Base-by-base conservation (phyloP, 2,329 filamentous ascomycete species). In the Fusarium fujikuroi region DNA sequence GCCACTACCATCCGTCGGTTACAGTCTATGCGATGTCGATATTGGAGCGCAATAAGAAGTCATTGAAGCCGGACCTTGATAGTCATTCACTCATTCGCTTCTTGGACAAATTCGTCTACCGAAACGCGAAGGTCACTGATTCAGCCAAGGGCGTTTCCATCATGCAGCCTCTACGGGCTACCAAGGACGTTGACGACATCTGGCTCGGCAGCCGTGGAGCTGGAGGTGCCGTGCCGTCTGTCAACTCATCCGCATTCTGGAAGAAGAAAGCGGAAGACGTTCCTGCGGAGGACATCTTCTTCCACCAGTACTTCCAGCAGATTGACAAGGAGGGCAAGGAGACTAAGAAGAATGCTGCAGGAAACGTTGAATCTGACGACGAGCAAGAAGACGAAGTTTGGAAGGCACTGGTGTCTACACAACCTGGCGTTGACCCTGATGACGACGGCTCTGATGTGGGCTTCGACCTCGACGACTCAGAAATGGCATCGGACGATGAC, bases 51-150 rank as follows among this genome's bases (percentile, higher is more conserved):
- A 88, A 92, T 73, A 88, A 90, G 58, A 91, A 94, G 81, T 92
- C 93, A 68, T 90, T 93, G 71, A 98, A 98, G 82, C 95, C 96
- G 0, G 96, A 99, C 77, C 87, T 98, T 58, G 92, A 93, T 21
- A 92, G 94, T 65, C 95, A 98, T 81, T 96, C 94, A 3, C 88
- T 99, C 54, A 96, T 96, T 79, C 93, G 97, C 81, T 99, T 99
- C 87, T 87, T 99, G 65, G 96, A 99, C 83, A 95, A 97, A 76
- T 99, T 99, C 82, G 94, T 97, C n/a, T 99, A 98, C 87, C 92
- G 94, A 75, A 97, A 96, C 77, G 91, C 95, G 70, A 97, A 97
- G 86, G 86, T 91, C 8, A 88, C 88, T 21, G 87, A 89, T 58
- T 82, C 86, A 37, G 87, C 90, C 36, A 93, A 93, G 72, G 97